Evolutionary conservation across 257 asterid genomes (phyloP).

Genomic region (Salvia hispanica): DNA sequence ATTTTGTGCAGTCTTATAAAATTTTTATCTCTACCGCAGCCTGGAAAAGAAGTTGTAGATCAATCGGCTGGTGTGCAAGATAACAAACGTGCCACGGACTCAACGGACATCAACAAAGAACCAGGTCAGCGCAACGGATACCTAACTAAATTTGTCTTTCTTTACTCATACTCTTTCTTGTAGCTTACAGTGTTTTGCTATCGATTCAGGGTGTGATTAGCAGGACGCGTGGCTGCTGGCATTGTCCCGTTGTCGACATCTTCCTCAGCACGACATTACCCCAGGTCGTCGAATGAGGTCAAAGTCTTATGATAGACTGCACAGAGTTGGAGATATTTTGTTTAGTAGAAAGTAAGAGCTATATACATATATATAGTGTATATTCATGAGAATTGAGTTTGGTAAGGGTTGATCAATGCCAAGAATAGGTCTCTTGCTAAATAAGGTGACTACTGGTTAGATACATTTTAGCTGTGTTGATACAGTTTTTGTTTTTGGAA

Average conservation of each 20-base stretch:
- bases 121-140: slow-evolving; percentile 36
- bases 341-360: slow-evolving; percentile 12
- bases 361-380: no score
- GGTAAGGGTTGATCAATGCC: slow-evolving; percentile 19
- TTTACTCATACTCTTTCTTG: no score
- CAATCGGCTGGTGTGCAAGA: slow-evolving; percentile 38
- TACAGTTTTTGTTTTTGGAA: slow-evolving; percentile 21
- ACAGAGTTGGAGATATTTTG: slow-evolving; percentile 14
- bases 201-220: slow-evolving; percentile 46
- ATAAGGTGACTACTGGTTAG: slow-evolving; percentile 17
- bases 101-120: slow-evolving; percentile 46
- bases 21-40: slow-evolving; percentile 33
- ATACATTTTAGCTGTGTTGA: slow-evolving; percentile 7
- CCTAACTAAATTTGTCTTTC: not conserved
- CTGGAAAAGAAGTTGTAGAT: slow-evolving; percentile 38
- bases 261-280: not conserved
- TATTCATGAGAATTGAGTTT: slow-evolving; percentile 26
- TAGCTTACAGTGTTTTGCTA: not conserved
- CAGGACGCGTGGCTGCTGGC: slow-evolving; percentile 2
- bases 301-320: slow-evolving; percentile 20
- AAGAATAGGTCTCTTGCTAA: slow-evolving; percentile 24
- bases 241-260: not conserved
- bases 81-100: slow-evolving; percentile 35
- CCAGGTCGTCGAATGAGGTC: slow-evolving; percentile 20
- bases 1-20: not conserved